These are phyloP conservation scores for Cylindrodendrum hubeiense DNA, from an alignment of 2,329 filamentous ascomycete genomes.

Conservation along the genomic window DNA sequence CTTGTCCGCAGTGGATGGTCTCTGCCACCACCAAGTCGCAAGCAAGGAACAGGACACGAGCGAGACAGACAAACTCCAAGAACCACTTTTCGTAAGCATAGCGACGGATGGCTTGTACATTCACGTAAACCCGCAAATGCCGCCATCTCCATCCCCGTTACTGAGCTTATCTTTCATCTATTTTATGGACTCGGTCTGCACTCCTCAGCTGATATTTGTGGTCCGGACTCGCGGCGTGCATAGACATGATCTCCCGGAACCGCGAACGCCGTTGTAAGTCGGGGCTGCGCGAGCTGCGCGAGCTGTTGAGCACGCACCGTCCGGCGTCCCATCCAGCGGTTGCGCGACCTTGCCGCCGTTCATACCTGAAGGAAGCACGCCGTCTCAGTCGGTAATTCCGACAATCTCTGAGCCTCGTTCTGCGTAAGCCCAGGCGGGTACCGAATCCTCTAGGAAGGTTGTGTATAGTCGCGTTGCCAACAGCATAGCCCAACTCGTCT, in stretches of 20 bases:
- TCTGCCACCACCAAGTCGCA: conserved; percentile 31
- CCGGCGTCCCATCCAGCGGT: conserved; percentile 1
- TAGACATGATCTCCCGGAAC: conserved; percentile 13
- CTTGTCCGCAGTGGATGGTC: conserved; percentile 20
- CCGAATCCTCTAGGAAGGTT: not conserved
- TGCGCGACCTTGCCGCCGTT: not conserved
- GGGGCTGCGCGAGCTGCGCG: not conserved
- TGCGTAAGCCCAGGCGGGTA: not conserved
- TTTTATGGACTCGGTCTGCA: conserved; percentile 25
- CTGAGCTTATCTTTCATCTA: conserved; percentile 16
- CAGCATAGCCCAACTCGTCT: not conserved
- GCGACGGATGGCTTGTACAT: conserved; percentile 18
- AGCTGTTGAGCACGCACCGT: conserved; percentile 15
- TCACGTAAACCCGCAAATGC: conserved; percentile 24
- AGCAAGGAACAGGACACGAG: conserved; percentile 31
- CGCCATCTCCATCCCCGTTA: conserved; percentile 29
- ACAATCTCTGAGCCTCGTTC: not conserved
- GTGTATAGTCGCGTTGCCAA: not conserved
- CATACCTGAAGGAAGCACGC: conserved; percentile 8
- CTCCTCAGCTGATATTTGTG: conserved; percentile 19
- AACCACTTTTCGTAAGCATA: conserved; percentile 30
- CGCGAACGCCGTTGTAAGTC: conserved; percentile 7
- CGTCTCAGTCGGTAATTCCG: not conserved
- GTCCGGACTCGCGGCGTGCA: conserved; percentile 11
- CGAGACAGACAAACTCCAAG: conserved; percentile 7